Percentiles rank a stretch among this genome's conserved stretches.
Conservation (phyloP, 2,329 filamentous ascomycete genomes). For the Beauveria bassiana region DNA sequence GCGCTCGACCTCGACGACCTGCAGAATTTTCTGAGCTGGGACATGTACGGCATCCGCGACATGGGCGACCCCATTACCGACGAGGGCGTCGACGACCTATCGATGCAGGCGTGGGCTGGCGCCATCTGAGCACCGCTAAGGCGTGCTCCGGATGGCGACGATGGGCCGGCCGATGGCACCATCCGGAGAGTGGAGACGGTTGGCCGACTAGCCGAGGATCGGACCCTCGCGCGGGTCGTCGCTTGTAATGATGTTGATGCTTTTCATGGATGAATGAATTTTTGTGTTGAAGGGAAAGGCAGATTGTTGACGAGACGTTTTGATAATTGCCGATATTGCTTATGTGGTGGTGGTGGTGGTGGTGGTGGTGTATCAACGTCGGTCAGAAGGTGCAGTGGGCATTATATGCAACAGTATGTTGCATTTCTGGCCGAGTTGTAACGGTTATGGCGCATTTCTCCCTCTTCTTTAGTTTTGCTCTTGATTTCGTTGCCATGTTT, state of each 20-base stretch:
- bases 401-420: slow-evolving; percentile 5
- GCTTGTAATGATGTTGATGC: not conserved
- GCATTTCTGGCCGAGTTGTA: slow-evolving; percentile 1
- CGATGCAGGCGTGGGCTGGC: slow-evolving; percentile 11
- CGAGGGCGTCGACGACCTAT: slow-evolving; percentile 25
- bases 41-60: slow-evolving; percentile 34
- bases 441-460: not conserved
- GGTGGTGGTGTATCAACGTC: not conserved
- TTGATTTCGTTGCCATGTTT: not conserved
- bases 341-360: not conserved
- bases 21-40: slow-evolving; percentile 32
- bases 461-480: not conserved
- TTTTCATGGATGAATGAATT: not conserved
- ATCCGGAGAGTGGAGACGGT: not conserved
- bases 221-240: slow-evolving; percentile 4
- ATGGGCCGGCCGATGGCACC: slow-evolving; percentile 6
- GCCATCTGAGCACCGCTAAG: slow-evolving; percentile 5
- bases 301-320: not conserved
- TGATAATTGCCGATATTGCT: not conserved
- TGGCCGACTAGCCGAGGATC: not conserved
- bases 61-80: slow-evolving; percentile 29
- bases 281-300: not conserved
- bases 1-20: slow-evolving; percentile 31
- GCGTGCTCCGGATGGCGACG: slow-evolving; percentile 3
- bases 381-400: slow-evolving; percentile 9